Evolutionary conservation across 805 yeast species (phyloP).

Genomic region (Candida cerambycidarum): DNA sequence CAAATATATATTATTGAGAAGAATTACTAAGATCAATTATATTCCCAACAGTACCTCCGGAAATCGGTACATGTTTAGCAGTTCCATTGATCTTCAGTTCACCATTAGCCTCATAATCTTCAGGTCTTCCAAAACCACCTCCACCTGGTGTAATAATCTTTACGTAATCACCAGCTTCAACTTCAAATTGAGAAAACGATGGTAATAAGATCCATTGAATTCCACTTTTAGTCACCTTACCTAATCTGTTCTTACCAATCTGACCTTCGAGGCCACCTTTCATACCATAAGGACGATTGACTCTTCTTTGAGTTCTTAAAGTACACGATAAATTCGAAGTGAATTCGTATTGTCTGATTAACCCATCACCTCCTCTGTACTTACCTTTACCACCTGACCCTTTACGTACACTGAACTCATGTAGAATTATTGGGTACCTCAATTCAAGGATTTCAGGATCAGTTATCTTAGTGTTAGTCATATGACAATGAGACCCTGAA

Average conservation of each 20-base stretch:
- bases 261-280: constrained; percentile 25
- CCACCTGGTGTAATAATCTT: constrained; percentile 79
- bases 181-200: constrained; percentile 65
- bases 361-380: constrained; percentile 18
- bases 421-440: constrained; percentile 15
- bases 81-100: not conserved
- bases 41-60: constrained; percentile 21
- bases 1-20: constrained; percentile 17
- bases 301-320: constrained; percentile 17
- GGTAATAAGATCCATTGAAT: constrained; percentile 29
- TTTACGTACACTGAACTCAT: constrained; percentile 12
- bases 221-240: constrained; percentile 25
- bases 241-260: constrained; percentile 39
- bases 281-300: constrained; percentile 20
- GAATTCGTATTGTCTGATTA: constrained; percentile 16
- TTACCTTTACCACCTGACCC: constrained; percentile 17
- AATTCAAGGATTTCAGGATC: constrained; percentile 18
- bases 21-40: constrained; percentile 18
- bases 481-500: constrained; percentile 47
- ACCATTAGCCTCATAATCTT: no score
- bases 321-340: constrained; percentile 14
- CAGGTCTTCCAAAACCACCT: constrained; percentile 59
- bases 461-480: constrained; percentile 23
- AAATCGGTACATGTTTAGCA: constrained; percentile 14
- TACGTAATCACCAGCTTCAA: constrained; percentile 62